phyloP scores from a whole-genome alignment of 768 basidiomycete genomes.

The Hydnum rufescens region DNA sequence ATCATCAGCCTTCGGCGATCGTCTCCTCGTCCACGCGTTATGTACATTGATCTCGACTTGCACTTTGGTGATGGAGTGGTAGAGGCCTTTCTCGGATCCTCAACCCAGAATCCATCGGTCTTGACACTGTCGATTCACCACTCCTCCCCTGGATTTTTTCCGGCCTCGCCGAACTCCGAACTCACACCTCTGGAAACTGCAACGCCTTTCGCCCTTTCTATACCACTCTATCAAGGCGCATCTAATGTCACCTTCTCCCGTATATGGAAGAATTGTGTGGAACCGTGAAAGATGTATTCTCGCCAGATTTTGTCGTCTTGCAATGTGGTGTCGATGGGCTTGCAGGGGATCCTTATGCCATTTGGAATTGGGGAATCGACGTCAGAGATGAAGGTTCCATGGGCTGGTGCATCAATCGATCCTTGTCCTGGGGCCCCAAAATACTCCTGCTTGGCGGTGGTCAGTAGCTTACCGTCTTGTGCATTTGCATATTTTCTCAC shows the following conservation, averaged over 20 bases:
- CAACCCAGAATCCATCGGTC: slow-evolving; percentile 19
- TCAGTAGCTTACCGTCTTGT: slow-evolving; percentile 15
- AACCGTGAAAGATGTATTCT: slow-evolving; percentile 39
- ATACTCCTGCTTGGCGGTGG: slow-evolving; percentile 64
- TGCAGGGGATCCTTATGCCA: slow-evolving; percentile 60
- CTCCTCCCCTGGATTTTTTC: slow-evolving; percentile 67
- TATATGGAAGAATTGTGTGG: slow-evolving; percentile 41
- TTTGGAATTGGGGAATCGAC: slow-evolving; percentile 51
- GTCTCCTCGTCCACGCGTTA: slow-evolving; percentile 27
- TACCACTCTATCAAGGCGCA: slow-evolving; percentile 60
- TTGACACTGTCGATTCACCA: slow-evolving; percentile 74
- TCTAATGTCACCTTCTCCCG: slow-evolving; percentile 38
- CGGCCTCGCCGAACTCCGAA: slow-evolving; percentile 31
- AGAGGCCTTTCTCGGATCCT: slow-evolving; percentile 39
- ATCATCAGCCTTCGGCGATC: slow-evolving; percentile 46
- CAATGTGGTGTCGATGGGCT: slow-evolving; percentile 82
- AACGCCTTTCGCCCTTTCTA: slow-evolving; percentile 53
- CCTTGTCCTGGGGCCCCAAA: slow-evolving; percentile 36
- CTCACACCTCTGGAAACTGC: slow-evolving; percentile 24
- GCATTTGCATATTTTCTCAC: slow-evolving; percentile 9
- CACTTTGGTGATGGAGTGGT: slow-evolving; percentile 85
- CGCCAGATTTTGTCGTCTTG: slow-evolving; percentile 59
- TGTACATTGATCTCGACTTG: slow-evolving; percentile 86
- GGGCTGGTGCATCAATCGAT: slow-evolving; percentile 40
- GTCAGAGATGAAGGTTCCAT: slow-evolving; percentile 35